These are phyloP conservation scores for Polytolypa hystricis DNA, from an alignment of 2,329 filamentous ascomycete genomes.

Conservation along the genomic window DNA sequence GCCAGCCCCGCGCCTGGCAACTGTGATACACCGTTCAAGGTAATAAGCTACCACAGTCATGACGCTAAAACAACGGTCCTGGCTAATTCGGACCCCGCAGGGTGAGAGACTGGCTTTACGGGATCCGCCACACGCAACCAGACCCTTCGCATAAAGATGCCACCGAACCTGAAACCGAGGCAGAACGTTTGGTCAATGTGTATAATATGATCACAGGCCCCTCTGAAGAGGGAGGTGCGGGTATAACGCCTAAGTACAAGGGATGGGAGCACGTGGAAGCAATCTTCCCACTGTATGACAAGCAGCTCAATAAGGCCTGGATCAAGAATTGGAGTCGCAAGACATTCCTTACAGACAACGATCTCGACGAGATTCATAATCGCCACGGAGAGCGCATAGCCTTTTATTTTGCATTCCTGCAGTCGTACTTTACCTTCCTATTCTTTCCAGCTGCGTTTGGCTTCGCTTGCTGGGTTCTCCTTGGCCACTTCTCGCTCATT, in stretches of 20 bases:
- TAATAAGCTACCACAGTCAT: constrained; percentile 19
- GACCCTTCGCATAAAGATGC: constrained; percentile 58
- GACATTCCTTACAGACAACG: constrained; percentile 52
- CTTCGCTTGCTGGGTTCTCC: constrained; percentile 63
- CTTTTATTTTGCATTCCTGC: constrained; percentile 91
- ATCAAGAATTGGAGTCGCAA: constrained; percentile 64
- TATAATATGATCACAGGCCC: constrained; percentile 73
- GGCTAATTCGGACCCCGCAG: constrained; percentile 34
- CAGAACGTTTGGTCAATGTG: constrained; percentile 77
- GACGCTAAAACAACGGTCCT: not conserved
- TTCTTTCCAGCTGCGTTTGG: constrained; percentile 73
- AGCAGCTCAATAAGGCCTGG: constrained; percentile 62
- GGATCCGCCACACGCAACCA: constrained; percentile 67
- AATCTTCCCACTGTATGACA: constrained; percentile 71
- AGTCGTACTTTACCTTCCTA: constrained; percentile 79
- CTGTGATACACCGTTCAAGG: constrained; percentile 74
- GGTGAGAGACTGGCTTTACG: constrained; percentile 88
- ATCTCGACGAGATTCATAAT: constrained; percentile 65
- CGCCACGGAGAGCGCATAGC: constrained; percentile 72
- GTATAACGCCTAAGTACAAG: constrained; percentile 57
- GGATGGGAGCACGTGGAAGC: constrained; percentile 63
- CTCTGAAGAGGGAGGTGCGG: constrained; percentile 64
- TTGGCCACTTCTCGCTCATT: constrained; percentile 71
- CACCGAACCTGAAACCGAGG: constrained; percentile 72
- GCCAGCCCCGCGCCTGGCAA: constrained; percentile 62